Conservation (phyloP, 108 stramenopile genomes). For the Nannochloropsis gaditana region DNA sequence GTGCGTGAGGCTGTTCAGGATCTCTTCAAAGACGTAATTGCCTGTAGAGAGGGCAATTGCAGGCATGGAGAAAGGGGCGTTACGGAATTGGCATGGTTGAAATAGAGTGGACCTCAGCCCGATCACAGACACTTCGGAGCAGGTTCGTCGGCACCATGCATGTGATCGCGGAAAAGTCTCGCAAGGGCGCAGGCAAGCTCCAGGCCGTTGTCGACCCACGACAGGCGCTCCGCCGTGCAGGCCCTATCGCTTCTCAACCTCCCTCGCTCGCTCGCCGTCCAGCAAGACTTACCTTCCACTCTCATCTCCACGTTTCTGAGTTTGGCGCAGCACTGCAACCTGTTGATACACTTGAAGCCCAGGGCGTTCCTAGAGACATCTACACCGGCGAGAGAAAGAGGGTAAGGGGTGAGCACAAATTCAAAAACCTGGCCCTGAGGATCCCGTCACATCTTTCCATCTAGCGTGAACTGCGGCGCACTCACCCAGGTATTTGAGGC, state of each 20-base stretch:
- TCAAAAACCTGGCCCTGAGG: background rate
- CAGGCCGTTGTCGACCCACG: no score
- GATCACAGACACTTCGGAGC: no score
- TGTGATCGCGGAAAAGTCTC: no score
- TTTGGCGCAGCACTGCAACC: conserved; percentile 29
- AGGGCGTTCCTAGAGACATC: conserved; percentile 48
- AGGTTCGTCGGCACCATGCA: no score
- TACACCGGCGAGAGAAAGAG: background rate
- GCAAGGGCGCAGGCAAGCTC: no score
- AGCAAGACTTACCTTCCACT: background rate
- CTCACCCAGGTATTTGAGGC: conserved; percentile 28
- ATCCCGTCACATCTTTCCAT: background rate
- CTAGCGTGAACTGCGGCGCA: background rate
- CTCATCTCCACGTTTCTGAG: conserved; percentile 2
- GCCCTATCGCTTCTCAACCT: background rate
- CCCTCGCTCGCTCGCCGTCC: background rate
- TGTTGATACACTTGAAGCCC: conserved; percentile 42
- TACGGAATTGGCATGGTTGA: background rate
- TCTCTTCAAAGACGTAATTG: conserved; percentile 47
- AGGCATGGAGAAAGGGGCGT: background rate
- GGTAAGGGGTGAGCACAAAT: background rate
- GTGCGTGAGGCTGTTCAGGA: conserved; percentile 85
- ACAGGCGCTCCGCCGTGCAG: background rate
- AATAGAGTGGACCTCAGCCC: no score
- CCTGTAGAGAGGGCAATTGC: background rate